These are phyloP conservation scores for Saccharata proteae DNA, from an alignment of 2,329 filamentous ascomycete genomes.

Conservation along the genomic window DNA sequence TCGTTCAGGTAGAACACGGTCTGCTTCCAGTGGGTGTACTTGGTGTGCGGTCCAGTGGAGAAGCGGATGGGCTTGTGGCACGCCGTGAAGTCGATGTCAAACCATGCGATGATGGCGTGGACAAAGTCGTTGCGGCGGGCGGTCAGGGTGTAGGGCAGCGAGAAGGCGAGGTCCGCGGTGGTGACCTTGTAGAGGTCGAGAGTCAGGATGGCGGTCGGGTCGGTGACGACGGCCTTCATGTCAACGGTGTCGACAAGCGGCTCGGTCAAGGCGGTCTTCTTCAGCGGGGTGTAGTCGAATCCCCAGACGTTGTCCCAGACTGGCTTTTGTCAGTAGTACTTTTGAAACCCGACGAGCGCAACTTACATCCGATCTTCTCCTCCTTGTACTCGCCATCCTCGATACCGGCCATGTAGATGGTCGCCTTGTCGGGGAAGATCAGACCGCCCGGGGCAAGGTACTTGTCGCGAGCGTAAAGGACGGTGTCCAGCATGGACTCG, in stretches of 20 bases:
- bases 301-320: constrained; percentile 99
- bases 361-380: constrained; percentile 97
- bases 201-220: constrained; percentile 71
- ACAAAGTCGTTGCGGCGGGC: constrained; percentile 85
- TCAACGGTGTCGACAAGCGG: constrained; percentile 97
- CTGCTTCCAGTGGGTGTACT: constrained; percentile 99
- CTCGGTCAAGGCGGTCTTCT: constrained; percentile 85
- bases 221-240: constrained; percentile 90
- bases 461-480: constrained; percentile 84
- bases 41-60: constrained; percentile 93
- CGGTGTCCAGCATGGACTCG: constrained; percentile 97
- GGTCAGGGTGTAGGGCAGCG: constrained; percentile 60
- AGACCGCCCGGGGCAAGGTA: constrained; percentile 78
- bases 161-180: constrained; percentile 72
- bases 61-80: constrained; percentile 98
- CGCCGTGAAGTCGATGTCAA: constrained; percentile 95
- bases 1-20: constrained; percentile 97
- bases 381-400: constrained; percentile 99
- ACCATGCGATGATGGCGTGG: constrained; percentile 95
- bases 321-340: constrained; percentile 27
- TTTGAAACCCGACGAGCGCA: constrained; percentile 1
- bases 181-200: constrained; percentile 91
- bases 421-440: constrained; percentile 98
- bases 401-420: constrained; percentile 91
- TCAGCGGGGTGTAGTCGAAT: constrained; percentile 91